These are phyloP conservation scores for Populus hybrid DNA, from an alignment of 441 rosid genomes.

Conservation along the genomic window DNA sequence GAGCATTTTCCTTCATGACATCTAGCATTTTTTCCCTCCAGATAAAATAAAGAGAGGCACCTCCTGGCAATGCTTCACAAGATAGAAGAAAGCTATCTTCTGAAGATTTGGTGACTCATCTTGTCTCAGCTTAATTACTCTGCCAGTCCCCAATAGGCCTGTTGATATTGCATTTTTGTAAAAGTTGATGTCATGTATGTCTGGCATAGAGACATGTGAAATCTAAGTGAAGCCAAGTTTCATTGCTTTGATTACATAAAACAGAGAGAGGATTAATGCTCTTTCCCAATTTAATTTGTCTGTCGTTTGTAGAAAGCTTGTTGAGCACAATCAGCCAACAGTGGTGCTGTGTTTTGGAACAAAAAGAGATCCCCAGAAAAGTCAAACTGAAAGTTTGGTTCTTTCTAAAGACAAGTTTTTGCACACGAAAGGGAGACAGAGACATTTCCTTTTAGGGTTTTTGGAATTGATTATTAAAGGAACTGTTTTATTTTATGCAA, in stretches of 20 bases:
- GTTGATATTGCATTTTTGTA: background rate
- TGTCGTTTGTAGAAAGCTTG: background rate
- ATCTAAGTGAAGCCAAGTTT: background rate
- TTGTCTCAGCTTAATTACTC: background rate
- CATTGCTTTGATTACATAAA: background rate
- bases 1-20: background rate
- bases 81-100: background rate
- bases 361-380: background rate
- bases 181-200: background rate
- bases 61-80: background rate
- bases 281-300: background rate
- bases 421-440: background rate
- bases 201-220: background rate
- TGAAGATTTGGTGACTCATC: background rate
- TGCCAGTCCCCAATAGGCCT: background rate
- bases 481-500: background rate
- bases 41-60: background rate
- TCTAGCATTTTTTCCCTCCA: background rate
- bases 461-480: background rate
- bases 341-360: background rate
- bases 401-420: background rate
- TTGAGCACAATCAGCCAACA: background rate
- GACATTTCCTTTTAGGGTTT: background rate
- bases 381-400: background rate
- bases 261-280: background rate